A percentile compares a stretch with the other conserved stretches of the same genome.
Evolutionary conservation across 345 rosid genomes (phyloP).

Genomic region (Carallia brachiata): DNA sequence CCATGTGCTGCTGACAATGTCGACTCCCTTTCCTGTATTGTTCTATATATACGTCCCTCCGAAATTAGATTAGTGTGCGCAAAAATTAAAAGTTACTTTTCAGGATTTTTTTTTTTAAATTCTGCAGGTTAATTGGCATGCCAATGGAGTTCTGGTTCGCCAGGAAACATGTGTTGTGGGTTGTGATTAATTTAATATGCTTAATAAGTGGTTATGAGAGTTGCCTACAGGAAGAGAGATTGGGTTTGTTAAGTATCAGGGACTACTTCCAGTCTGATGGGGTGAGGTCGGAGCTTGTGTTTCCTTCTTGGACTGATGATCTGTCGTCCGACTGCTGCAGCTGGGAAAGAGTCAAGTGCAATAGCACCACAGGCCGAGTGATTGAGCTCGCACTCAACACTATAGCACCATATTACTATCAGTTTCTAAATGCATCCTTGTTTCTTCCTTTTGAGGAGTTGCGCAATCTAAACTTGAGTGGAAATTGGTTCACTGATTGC

Average conservation of each 20-base stretch:
- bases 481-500: not conserved
- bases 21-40: too few relatives aligned
- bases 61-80: too few relatives aligned
- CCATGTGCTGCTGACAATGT: too few relatives aligned
- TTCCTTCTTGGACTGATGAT: constrained; percentile 10
- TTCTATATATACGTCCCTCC: too few relatives aligned
- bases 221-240: constrained; percentile 19
- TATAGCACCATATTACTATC: not conserved
- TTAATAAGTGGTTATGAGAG: not conserved
- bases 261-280: not conserved
- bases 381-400: constrained; percentile 1
- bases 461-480: constrained; percentile 5
- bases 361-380: not conserved
- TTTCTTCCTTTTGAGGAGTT: constrained; percentile 11
- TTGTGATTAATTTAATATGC: too few relatives aligned
- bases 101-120: too few relatives aligned
- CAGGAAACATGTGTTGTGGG: too few relatives aligned
- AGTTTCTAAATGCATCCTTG: not conserved
- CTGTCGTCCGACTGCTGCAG: not conserved
- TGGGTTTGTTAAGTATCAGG: constrained; percentile 14
- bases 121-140: too few relatives aligned
- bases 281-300: not conserved
- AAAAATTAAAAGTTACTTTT: too few relatives aligned
- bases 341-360: constrained; percentile 17
- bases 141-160: too few relatives aligned